These are phyloP conservation scores for Thyridium curvatum DNA, from an alignment of 2,329 filamentous ascomycete genomes.

Conservation along the genomic window DNA sequence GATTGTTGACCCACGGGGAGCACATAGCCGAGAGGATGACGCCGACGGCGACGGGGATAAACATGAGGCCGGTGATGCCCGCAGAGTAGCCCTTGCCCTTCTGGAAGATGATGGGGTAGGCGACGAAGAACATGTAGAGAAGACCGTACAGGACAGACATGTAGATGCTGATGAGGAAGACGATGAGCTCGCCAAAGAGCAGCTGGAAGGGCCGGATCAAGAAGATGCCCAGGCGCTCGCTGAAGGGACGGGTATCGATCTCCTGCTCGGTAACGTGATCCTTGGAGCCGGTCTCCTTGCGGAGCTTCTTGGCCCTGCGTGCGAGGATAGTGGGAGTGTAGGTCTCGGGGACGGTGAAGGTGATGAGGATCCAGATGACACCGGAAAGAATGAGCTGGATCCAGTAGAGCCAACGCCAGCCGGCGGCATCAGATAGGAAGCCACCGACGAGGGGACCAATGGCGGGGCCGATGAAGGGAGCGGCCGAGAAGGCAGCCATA, in stretches of 20 bases:
- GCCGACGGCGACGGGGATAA: conserved; percentile 75
- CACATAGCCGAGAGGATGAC: conserved; percentile 62
- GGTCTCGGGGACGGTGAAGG: conserved; percentile 86
- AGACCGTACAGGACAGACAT: conserved; percentile 77
- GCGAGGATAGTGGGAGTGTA: conserved; percentile 76
- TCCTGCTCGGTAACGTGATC: conserved; percentile 76
- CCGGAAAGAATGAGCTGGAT: conserved; percentile 73
- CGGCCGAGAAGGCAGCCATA: conserved; percentile 80
- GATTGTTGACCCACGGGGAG: conserved; percentile 70
- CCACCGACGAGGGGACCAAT: conserved; percentile 73
- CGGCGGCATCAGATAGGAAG: conserved; percentile 27
- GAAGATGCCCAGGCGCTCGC: conserved; percentile 66
- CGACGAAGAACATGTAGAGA: conserved; percentile 73
- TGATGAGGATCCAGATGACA: conserved; percentile 67
- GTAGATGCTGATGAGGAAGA: conserved; percentile 77
- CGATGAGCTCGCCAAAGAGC: conserved; percentile 77
- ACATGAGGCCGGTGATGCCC: conserved; percentile 75
- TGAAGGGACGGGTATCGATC: conserved; percentile 63
- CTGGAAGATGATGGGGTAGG: conserved; percentile 66
- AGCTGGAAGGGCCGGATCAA: conserved; percentile 79
- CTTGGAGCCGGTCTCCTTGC: conserved; percentile 59
- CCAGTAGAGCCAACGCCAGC: conserved; percentile 32
- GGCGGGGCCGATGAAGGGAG: conserved; percentile 76
- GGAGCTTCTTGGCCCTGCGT: conserved; percentile 62
- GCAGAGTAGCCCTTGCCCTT: conserved; percentile 73